phyloP scores from a whole-genome alignment of 1,139 yeast genomes.

The Diutina mesorugosa region DNA sequence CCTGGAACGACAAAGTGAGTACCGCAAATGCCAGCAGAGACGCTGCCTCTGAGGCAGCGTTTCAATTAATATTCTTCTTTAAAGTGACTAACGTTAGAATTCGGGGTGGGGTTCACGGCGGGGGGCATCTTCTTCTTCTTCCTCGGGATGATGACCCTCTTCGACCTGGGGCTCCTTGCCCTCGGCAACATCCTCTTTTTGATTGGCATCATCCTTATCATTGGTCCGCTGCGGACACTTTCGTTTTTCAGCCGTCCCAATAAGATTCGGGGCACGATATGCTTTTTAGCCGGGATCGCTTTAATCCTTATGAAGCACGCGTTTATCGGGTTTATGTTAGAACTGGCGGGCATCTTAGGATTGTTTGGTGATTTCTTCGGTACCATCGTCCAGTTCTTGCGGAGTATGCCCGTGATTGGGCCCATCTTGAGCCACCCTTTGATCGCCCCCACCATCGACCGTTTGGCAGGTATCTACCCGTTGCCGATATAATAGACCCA shows the following conservation, averaged over 20 bases:
- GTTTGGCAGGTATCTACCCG: slow-evolving; percentile 32
- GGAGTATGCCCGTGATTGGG: slow-evolving; percentile 83
- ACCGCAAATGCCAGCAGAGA: not conserved
- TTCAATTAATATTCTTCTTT: no score
- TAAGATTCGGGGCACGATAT: slow-evolving; percentile 75
- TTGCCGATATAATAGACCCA: slow-evolving; percentile 20
- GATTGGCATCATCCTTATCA: slow-evolving; percentile 70
- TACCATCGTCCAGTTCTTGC: slow-evolving; percentile 75
- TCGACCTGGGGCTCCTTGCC: slow-evolving; percentile 82
- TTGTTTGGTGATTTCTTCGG: slow-evolving; percentile 89
- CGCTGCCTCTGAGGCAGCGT: no score
- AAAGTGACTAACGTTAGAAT: slow-evolving; percentile 35
- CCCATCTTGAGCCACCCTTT: slow-evolving; percentile 71
- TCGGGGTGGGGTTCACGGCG: slow-evolving; percentile 90
- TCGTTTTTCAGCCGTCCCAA: slow-evolving; percentile 79
- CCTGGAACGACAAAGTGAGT: slow-evolving; percentile 67
- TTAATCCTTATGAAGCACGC: slow-evolving; percentile 68
- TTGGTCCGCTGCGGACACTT: slow-evolving; percentile 78
- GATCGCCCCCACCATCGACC: slow-evolving; percentile 59
- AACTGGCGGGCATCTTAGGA: slow-evolving; percentile 77
- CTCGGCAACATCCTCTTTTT: slow-evolving; percentile 78
- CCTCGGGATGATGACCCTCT: slow-evolving; percentile 73
- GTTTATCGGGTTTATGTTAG: slow-evolving; percentile 74
- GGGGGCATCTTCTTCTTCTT: slow-evolving; percentile 71
- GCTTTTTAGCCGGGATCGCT: slow-evolving; percentile 62